Evolutionary conservation across 116 monocot genomes (phyloP), one percentile per base, ranked within the genome.

Genomic region (Iris pallida): DNA sequence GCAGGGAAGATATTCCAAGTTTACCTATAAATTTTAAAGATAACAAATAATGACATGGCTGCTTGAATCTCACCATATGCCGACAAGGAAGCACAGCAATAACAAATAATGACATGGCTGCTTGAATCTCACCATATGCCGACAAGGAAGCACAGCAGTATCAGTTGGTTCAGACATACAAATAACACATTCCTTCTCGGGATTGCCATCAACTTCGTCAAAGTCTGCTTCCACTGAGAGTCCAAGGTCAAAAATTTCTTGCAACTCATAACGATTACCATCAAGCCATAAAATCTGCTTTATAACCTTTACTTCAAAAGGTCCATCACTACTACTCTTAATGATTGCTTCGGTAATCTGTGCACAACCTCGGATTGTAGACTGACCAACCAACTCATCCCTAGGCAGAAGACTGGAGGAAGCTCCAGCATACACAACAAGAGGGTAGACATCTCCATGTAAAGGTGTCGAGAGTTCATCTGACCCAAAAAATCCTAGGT

Each of bases 111-210:
- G n/a, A n/a, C n/a, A n/a, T n/a, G n/a, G n/a, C n/a, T n/a, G n/a
- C n/a, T n/a, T n/a, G n/a, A n/a, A n/a, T 71, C 87, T 86, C 53
- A 94, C 94, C 90, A 94, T 69, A 74, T 94, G 94, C 55, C 90
- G 74, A 68, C 94, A 94, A 60, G 94, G 94, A 55, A 90, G 55
- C 4, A 89, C 89, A 55, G 90, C 87, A 30, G 85, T 94, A 75
- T 81, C 71, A 53, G 82, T 87, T 45, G 77, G 82, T 70, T 94
- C 90, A 54, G 87, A 76, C 80, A 94, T 57, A 59, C 94, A 94
- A 61, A 94, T 85, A 6, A 94, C 94, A 76, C 94, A 94, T 53
- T 94, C 90, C 64, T 89, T 89, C 45, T 83, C 90, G n/a, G 16
- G 7, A 73, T 80, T 80, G 59, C 83, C 78, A 62, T 73, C 77